Percentiles rank a stretch among this genome's conserved stretches.
Conservation (phyloP, 495 filamentous ascomycete genomes). For the Saxophila tyrrhenica region DNA sequence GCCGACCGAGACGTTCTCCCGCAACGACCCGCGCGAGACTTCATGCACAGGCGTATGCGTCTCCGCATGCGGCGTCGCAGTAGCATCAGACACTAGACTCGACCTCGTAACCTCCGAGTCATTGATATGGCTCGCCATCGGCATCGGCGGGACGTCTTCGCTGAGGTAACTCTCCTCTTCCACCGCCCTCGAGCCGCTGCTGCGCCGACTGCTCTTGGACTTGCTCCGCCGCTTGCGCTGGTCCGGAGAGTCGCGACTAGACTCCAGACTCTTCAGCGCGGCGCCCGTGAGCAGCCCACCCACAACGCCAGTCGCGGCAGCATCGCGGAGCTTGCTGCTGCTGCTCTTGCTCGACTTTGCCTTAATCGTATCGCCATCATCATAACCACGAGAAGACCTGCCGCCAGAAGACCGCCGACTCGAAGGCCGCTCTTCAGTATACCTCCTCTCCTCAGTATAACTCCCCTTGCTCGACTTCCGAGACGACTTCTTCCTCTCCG, state of each 20-base stretch:
- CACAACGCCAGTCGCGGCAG: conserved; percentile 44
- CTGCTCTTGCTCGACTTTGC: conserved; percentile 44
- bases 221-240: conserved; percentile 34
- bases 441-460: conserved; percentile 28
- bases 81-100: conserved; percentile 76
- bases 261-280: conserved; percentile 55
- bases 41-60: conserved; percentile 44
- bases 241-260: conserved; percentile 44
- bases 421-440: conserved; percentile 27
- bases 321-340: conserved; percentile 35
- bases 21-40: conserved; percentile 41
- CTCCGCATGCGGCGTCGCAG: conserved; percentile 55
- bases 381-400: conserved; percentile 1
- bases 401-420: conserved; percentile 19
- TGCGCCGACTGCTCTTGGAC: conserved; percentile 40
- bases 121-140: conserved; percentile 69
- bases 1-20: conserved; percentile 35
- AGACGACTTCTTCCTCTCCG: conserved; percentile 39
- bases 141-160: conserved; percentile 61
- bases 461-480: conserved; percentile 34
- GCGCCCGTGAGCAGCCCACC: conserved; percentile 50
- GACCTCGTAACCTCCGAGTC: conserved; percentile 78
- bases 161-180: neutral
- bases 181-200: conserved; percentile 26
- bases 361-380: conserved; percentile 39